These are phyloP conservation scores for Nakazawaea ernobii DNA, from an alignment of 805 yeast species.

Conservation along the genomic window DNA sequence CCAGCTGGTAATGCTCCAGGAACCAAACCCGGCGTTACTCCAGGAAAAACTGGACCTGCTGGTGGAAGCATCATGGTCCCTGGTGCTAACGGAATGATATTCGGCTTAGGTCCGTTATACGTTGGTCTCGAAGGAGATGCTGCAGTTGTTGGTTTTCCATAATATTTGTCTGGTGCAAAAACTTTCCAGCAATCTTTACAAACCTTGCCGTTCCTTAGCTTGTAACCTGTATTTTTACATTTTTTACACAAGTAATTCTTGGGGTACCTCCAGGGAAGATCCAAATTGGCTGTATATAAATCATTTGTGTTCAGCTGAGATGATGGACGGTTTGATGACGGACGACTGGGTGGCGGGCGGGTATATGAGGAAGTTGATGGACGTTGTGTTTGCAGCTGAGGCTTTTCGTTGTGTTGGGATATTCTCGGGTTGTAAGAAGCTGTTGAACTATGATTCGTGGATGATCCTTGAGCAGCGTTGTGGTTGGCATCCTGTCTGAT, in stretches of 20 bases:
- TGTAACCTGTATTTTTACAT: constrained; percentile 71
- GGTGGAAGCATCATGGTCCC: not conserved
- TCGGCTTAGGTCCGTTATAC: constrained; percentile 15
- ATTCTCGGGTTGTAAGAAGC: not conserved
- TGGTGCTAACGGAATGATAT: constrained; percentile 15
- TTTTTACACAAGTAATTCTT: constrained; percentile 52
- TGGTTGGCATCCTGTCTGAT: not conserved
- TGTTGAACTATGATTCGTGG: not conserved
- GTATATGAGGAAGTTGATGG: not conserved
- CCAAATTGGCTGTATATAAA: constrained; percentile 40
- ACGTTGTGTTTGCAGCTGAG: not conserved
- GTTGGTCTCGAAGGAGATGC: constrained; percentile 15
- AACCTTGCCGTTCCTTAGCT: constrained; percentile 50
- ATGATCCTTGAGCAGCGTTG: not conserved
- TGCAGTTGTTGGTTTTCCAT: constrained; percentile 15
- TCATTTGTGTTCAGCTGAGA: constrained; percentile 14
- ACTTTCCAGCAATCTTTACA: constrained; percentile 68
- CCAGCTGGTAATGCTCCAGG: not conserved
- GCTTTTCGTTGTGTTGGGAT: not conserved
- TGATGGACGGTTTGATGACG: not conserved
- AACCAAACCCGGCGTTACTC: constrained; percentile 15
- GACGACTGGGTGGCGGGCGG: not conserved
- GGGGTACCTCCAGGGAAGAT: constrained; percentile 66
- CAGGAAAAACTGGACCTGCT: constrained; percentile 1
- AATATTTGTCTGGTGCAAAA: constrained; percentile 34